A percentile compares a stretch with the other conserved stretches of the same genome.
These are phyloP conservation scores for Penicillium decumbens DNA, from an alignment of 2,329 filamentous ascomycete genomes.

Conservation along the genomic window DNA sequence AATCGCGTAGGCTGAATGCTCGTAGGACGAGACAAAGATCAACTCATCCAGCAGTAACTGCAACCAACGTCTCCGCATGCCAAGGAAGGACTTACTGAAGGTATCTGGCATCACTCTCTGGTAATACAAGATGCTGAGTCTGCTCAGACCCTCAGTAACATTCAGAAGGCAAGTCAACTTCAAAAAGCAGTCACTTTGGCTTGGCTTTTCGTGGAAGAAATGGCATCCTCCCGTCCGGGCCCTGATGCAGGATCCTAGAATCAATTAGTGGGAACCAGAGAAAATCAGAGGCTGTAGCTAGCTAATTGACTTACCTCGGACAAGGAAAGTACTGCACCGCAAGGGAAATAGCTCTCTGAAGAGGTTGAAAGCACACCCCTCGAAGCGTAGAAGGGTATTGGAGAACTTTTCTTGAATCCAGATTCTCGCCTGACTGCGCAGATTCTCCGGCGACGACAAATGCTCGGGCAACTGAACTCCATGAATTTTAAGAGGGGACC, in stretches of 20 bases:
- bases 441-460: background rate
- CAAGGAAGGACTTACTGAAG: background rate
- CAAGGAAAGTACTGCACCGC: background rate
- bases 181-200: background rate
- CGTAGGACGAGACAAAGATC: slow-evolving; percentile 1
- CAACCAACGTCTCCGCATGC: slow-evolving; percentile 7
- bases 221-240: slow-evolving; percentile 1
- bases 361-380: background rate
- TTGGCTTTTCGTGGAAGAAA: slow-evolving; percentile 1
- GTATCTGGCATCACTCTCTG: background rate
- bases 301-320: background rate
- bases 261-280: background rate
- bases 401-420: slow-evolving; percentile 3
- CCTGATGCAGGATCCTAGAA: slow-evolving; percentile 3
- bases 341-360: background rate
- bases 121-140: slow-evolving; percentile 3
- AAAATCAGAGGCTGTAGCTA: background rate
- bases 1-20: slow-evolving; percentile 7
- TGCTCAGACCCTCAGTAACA: slow-evolving; percentile 2
- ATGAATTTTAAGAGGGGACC: slow-evolving; percentile 4
- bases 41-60: slow-evolving; percentile 4
- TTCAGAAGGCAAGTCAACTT: background rate
- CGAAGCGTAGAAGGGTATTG: background rate
- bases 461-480: background rate
- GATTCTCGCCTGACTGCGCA: slow-evolving; percentile 1